Conservation (phyloP, 2,329 filamentous ascomycete species). For the Talaromyces sp. region DNA sequence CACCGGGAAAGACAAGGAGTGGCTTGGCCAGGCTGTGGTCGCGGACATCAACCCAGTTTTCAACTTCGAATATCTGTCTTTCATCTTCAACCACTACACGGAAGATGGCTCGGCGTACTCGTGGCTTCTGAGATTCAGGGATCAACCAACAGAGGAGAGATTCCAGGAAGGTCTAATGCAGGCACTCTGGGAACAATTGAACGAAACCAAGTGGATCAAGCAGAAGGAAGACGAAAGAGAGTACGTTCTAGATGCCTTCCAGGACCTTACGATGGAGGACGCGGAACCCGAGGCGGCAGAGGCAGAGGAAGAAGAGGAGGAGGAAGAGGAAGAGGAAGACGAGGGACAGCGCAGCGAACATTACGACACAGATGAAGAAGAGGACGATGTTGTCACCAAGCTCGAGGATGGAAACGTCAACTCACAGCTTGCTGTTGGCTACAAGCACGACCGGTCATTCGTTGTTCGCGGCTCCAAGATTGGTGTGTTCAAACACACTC, state of each 20-base stretch:
- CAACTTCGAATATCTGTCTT: slow-evolving; percentile 98
- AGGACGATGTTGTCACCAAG: slow-evolving; percentile 64
- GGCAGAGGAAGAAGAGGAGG: slow-evolving; percentile 51
- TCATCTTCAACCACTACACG: slow-evolving; percentile 97
- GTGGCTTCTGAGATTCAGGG: slow-evolving; percentile 89
- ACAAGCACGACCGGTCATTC: slow-evolving; percentile 95
- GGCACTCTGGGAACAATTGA: slow-evolving; percentile 92
- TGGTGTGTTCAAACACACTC: slow-evolving; percentile 95
- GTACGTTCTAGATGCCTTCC: slow-evolving; percentile 92
- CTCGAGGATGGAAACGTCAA: slow-evolving; percentile 80
- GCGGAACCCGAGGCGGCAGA: slow-evolving; percentile 53
- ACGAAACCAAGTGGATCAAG: slow-evolving; percentile 90
- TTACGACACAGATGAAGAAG: slow-evolving; percentile 72
- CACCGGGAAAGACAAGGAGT: slow-evolving; percentile 67
- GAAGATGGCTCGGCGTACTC: slow-evolving; percentile 87
- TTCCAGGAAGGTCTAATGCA: slow-evolving; percentile 96
- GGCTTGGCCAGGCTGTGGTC: slow-evolving; percentile 79
- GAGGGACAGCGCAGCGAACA: slow-evolving; percentile 64
- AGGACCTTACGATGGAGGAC: slow-evolving; percentile 90
- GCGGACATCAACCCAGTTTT: slow-evolving; percentile 97
- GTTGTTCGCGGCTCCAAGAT: slow-evolving; percentile 97
- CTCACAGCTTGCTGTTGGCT: slow-evolving; percentile 89
- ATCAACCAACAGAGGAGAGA: slow-evolving; percentile 70
- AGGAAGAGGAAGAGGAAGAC: slow-evolving; percentile 58
- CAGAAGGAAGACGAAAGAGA: slow-evolving; percentile 88